Evolutionary conservation across 306 rosid genomes (phyloP).

Genomic region (Lupinus albus): DNA sequence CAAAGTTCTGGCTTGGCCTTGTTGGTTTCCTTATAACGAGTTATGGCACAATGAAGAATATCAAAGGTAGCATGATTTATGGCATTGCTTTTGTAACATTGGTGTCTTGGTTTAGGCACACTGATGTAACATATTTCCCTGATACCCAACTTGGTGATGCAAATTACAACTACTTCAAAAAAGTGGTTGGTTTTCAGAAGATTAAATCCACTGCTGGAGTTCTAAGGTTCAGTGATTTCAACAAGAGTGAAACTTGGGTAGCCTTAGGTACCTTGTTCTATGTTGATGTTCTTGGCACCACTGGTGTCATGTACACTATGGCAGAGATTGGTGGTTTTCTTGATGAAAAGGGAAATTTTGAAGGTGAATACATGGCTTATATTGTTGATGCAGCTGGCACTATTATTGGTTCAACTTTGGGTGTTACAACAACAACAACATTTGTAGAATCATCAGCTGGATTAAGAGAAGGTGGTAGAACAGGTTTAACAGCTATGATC

Average conservation of each 20-base stretch:
- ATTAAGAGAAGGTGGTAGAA: constrained; percentile 82
- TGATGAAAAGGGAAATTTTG: constrained; percentile 72
- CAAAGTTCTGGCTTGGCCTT: constrained; percentile 76
- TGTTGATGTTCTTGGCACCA: constrained; percentile 79
- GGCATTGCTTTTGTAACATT: constrained; percentile 79
- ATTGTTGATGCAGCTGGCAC: constrained; percentile 81
- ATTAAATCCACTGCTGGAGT: constrained; percentile 75
- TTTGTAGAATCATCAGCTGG: constrained; percentile 84
- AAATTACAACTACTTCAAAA: constrained; percentile 63
- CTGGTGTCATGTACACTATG: constrained; percentile 84
- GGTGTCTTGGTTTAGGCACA: constrained; percentile 79
- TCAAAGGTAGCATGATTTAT: constrained; percentile 87
- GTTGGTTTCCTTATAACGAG: constrained; percentile 67
- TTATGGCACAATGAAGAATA: constrained; percentile 68
- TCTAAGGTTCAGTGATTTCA: constrained; percentile 61
- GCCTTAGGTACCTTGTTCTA: constrained; percentile 76
- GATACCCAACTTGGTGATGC: constrained; percentile 62
- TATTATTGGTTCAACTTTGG: constrained; percentile 64
- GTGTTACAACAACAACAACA: constrained; percentile 72
- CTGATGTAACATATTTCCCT: constrained; percentile 77
- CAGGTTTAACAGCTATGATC: constrained; percentile 78
- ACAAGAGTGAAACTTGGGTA: constrained; percentile 69
- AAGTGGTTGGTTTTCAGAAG: constrained; percentile 72
- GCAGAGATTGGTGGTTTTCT: constrained; percentile 78
- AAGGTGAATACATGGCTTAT: constrained; percentile 87